These are phyloP conservation scores for Kluyveromyces aestuarii DNA, from an alignment of 805 yeast genomes.

Conservation along the genomic window DNA sequence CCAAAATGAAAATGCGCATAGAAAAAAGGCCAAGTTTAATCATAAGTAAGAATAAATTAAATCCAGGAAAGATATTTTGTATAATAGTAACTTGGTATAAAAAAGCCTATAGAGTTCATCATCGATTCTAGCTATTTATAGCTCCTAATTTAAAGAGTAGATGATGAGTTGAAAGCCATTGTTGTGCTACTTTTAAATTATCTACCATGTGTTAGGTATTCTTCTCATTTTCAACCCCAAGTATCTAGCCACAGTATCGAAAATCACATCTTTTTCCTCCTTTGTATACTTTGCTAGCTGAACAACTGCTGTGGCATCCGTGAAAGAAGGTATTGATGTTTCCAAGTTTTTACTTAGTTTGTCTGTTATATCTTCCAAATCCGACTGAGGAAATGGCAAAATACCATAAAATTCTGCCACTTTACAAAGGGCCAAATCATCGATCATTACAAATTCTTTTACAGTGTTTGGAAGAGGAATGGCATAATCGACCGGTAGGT, in stretches of 20 bases:
- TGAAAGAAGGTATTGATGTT: slow-evolving; percentile 30
- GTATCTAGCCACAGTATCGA: slow-evolving; percentile 58
- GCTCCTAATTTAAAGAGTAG: too few relatives aligned
- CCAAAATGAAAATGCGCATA: neutral
- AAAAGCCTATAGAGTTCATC: neutral
- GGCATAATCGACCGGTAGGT: slow-evolving; percentile 38
- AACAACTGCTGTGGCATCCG: slow-evolving; percentile 22
- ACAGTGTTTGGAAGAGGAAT: slow-evolving; percentile 49
- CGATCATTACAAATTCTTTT: slow-evolving; percentile 40
- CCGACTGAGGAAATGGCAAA: slow-evolving; percentile 51
- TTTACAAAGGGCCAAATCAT: slow-evolving; percentile 38
- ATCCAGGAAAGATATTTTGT: neutral
- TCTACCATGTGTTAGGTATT: slow-evolving; percentile 42
- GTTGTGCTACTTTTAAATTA: neutral
- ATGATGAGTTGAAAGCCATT: neutral
- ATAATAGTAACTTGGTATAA: neutral
- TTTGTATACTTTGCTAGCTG: slow-evolving; percentile 29
- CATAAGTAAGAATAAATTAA: neutral
- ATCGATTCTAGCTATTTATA: too few relatives aligned
- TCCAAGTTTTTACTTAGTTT: slow-evolving; percentile 35
- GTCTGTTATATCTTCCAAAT: slow-evolving; percentile 41
- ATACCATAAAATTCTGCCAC: slow-evolving; percentile 70
- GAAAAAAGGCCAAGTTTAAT: neutral
- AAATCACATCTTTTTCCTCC: slow-evolving; percentile 45
- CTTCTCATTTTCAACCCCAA: slow-evolving; percentile 54